Evolutionary conservation across 2,329 filamentous ascomycete genomes (phyloP), one percentile per base, ranked within the genome.

Genomic region (Lizonia empirigonia): DNA sequence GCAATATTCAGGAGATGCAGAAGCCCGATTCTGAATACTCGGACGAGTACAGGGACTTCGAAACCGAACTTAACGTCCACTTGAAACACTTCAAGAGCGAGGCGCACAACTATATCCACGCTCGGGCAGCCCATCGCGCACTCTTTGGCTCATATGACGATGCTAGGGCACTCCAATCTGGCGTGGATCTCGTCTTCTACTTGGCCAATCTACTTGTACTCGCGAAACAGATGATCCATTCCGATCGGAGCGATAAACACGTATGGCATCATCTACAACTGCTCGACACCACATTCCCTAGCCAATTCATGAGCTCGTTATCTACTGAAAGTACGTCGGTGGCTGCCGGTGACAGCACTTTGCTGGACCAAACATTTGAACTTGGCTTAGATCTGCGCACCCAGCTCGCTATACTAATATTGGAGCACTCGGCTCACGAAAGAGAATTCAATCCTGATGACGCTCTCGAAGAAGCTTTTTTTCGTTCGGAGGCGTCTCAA

Each of bases 311-410:
- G 27, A 55, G 50, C 19, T 58, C 59, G 1, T 54, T 71, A 3
- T 51, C 58, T n/a, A 50, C 50, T 26, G 49, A 37, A 1, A 22
- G 18, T 8, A 18, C 48, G 8, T 45, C 36, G 52, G 26, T 59
- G 40, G 4, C 40, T 42, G 16, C 42, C 15, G 79, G 76, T 5
- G 66, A 72, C 5, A 82, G 77, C 56, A 56, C 50, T 2, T 56
- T 82, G 6, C 53, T 71, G 10, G 39, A 74, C 42, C 57, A 75
- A 34, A 81, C 79, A 0, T 79, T 83, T 47, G 62, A 76, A 3
- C 56, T 84, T 18, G 79, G 75, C 1, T 64, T 85, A 6, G 78
- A 82, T 6, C 72, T 85, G 18, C 77, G 82, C 2, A 84, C 82
- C 2, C 83, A 85, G 55, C 71, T 76, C 9, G 70, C 78, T n/a